Evolutionary conservation across 768 basidiomycete species (phyloP).

Genomic region (Leccinum subgranulosum): DNA sequence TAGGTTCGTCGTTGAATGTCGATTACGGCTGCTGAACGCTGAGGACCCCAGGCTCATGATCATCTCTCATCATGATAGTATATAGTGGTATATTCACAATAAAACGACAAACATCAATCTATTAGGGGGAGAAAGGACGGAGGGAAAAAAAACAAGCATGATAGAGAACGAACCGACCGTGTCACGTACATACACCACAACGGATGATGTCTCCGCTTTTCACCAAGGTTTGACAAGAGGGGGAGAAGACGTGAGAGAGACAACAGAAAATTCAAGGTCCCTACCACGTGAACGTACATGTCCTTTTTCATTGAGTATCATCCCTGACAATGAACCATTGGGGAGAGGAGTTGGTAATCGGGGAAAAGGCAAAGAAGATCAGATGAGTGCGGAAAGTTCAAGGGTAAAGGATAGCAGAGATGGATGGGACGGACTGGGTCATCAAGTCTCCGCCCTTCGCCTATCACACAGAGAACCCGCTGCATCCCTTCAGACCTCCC

Average conservation of each 20-base stretch:
- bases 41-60: background rate
- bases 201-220: constrained; percentile 13
- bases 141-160: background rate
- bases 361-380: constrained; percentile 12
- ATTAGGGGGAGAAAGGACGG: background rate
- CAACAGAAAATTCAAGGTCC: constrained; percentile 16
- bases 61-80: background rate
- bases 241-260: constrained; percentile 19
- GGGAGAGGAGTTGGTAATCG: constrained; percentile 12
- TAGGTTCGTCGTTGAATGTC: no score
- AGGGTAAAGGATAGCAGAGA: constrained; percentile 26
- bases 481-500: background rate
- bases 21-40: no score
- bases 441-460: constrained; percentile 30
- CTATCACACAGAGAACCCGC: background rate
- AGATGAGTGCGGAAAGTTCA: constrained; percentile 27
- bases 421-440: constrained; percentile 36
- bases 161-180: constrained; percentile 32
- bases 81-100: constrained; percentile 16
- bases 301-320: constrained; percentile 10
- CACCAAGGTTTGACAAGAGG: constrained; percentile 18
- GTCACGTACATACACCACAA: constrained; percentile 18
- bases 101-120: constrained; percentile 6
- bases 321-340: constrained; percentile 10
- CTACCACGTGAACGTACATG: constrained; percentile 26